Base-by-base conservation (phyloP, 2,329 filamentous ascomycete genomes). In the Fusarium nygamai region DNA sequence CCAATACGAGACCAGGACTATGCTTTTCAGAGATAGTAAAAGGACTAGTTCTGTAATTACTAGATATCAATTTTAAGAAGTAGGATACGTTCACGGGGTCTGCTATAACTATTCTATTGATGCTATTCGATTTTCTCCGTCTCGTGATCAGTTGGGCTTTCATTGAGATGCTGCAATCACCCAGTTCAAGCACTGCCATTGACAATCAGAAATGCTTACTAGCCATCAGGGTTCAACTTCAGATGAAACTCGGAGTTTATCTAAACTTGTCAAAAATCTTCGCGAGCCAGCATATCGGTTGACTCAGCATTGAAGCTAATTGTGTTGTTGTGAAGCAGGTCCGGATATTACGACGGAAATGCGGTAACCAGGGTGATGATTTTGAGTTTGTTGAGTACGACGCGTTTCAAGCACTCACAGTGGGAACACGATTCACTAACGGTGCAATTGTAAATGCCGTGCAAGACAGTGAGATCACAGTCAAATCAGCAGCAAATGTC, bases 1-100 rank as follows among this genome's bases (percentile, higher is more conserved):
- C 24, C 3, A 2, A 19, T 3, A 34, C 2, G 5, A 3, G 10
- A 33, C 2, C 0, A 9, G 11, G 11, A 9, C 0, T 7, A 17
- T 14, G 19, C 9, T 22, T 29, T 1, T 3, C 8, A 6, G 16
- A 14, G 6, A 16, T 34, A 34, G 33, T 34, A 34, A 34, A 34
- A 34, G 33, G 33, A 14, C 33, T 34, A 34, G 12, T n/a, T 14
- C 13, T 33, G 33, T 5, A 33, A 13, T 13, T 5, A 33, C 12
- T 13, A 33, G 12, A 13, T 33, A 33, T 5, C 4, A 33, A 33
- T 33, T 33, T 33, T 33, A 4, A 2, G 4, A 13, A 33, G 33
- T 33, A 5, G 13, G 33, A 14, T 33, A 14, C 12, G 13, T n/a
- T 43, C 14, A 43, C 14, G 22, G 22, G 22, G 8, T 6, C 1